Conservation (phyloP, 805 yeast genomes). For the Isabelozyma rhagii region DNA sequence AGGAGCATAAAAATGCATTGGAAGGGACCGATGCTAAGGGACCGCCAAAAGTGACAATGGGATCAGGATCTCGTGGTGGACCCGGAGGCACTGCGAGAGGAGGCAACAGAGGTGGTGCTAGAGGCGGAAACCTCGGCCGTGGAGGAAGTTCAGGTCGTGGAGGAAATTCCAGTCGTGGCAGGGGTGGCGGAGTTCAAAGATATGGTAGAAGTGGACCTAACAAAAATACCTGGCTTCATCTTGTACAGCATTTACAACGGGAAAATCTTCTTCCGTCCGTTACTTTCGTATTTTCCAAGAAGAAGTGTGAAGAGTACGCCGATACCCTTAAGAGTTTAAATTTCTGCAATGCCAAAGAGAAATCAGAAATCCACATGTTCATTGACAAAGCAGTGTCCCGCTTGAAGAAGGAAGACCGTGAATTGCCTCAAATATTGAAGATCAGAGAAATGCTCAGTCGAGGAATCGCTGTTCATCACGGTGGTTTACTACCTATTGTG, state of each 20-base stretch:
- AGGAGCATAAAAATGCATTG: conserved; percentile 52
- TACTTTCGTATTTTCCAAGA: conserved; percentile 88
- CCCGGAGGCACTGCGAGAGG: conserved; percentile 46
- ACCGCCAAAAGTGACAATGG: conserved; percentile 35
- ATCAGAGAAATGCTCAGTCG: conserved; percentile 79
- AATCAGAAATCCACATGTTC: conserved; percentile 90
- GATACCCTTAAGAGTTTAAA: conserved; percentile 69
- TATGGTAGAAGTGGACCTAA: conserved; percentile 61
- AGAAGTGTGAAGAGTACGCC: conserved; percentile 91
- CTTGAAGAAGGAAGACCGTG: conserved; percentile 86
- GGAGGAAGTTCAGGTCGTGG: conserved; percentile 22
- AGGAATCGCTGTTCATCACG: conserved; percentile 96
- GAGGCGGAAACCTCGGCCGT: conserved; percentile 15
- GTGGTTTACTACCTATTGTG: conserved; percentile 89
- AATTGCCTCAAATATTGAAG: conserved; percentile 84
- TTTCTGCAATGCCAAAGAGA: conserved; percentile 80
- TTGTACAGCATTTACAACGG: conserved; percentile 67
- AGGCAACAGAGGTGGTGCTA: conserved; percentile 32
- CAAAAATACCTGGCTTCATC: conserved; percentile 71
- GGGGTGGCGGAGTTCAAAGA: conserved; percentile 14
- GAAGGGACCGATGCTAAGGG: conserved; percentile 36
- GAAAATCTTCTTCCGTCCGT: conserved; percentile 86
- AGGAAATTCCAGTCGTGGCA: conserved; percentile 27
- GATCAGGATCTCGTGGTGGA: conserved; percentile 39
- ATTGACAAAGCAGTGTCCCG: conserved; percentile 86